phyloP scores from a whole-genome alignment of 2,329 filamentous ascomycete genomes.

The Verticillium isaacii region DNA sequence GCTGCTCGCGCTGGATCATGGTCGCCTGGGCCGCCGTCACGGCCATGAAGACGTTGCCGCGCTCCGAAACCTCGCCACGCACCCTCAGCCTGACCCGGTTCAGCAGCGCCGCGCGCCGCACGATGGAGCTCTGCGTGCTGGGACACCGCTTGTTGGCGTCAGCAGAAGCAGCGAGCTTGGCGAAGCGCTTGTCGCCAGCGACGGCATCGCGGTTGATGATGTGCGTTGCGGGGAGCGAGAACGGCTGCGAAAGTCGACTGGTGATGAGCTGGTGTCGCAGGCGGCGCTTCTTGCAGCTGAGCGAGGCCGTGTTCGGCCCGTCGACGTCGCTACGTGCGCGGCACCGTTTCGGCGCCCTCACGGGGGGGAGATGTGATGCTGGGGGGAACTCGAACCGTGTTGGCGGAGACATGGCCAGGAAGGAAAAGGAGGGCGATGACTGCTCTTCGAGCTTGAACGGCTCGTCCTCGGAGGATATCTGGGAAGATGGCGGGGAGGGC shows the following conservation, averaged over 20 bases:
- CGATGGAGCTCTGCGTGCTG: slow-evolving; percentile 41
- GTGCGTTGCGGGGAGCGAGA: slow-evolving; percentile 64
- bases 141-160: slow-evolving; percentile 31
- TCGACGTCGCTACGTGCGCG: slow-evolving; percentile 55
- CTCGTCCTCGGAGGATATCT: background rate
- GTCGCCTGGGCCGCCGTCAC: slow-evolving; percentile 24
- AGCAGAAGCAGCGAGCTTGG: slow-evolving; percentile 40
- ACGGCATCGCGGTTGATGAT: slow-evolving; percentile 57
- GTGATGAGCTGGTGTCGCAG: slow-evolving; percentile 61
- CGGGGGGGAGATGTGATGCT: background rate
- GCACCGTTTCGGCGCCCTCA: slow-evolving; percentile 4
- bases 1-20: slow-evolving; percentile 27
- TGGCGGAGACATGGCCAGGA: background rate
- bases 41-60: slow-evolving; percentile 24
- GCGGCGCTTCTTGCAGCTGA: slow-evolving; percentile 62
- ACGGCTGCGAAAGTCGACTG: slow-evolving; percentile 64
- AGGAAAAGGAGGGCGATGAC: background rate
- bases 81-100: slow-evolving; percentile 53
- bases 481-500: background rate
- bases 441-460: background rate
- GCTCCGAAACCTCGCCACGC: slow-evolving; percentile 26
- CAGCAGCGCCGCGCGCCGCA: slow-evolving; percentile 62
- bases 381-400: slow-evolving; percentile 4
- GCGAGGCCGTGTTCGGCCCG: slow-evolving; percentile 43
- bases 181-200: slow-evolving; percentile 40